Conservation (phyloP, 179 eudicot genomes). For the Drosera spatulata region DNA sequence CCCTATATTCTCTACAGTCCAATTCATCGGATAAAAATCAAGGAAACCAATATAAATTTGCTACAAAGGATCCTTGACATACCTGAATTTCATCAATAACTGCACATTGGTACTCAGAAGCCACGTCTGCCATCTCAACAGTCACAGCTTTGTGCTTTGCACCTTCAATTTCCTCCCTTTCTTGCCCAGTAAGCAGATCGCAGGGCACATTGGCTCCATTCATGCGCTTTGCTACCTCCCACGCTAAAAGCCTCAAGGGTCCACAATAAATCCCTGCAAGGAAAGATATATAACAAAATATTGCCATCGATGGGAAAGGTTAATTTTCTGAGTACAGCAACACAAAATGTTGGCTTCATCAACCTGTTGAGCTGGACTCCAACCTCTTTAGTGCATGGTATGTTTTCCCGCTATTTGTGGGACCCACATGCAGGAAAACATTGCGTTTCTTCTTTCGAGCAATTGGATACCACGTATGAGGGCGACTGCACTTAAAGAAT, state of each 20-base stretch:
- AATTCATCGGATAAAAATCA: too few relatives aligned
- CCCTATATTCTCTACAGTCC: too few relatives aligned
- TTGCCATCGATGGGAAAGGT: too few relatives aligned
- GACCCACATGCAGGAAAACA: slow-evolving; percentile 83
- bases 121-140: slow-evolving; percentile 95
- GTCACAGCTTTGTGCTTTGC: slow-evolving; percentile 86
- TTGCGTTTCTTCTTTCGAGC: slow-evolving; percentile 77
- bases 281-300: slow-evolving; percentile 7
- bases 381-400: slow-evolving; percentile 75
- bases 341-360: slow-evolving; percentile 3
- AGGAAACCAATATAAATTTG: too few relatives aligned
- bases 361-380: slow-evolving; percentile 84
- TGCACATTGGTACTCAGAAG: slow-evolving; percentile 69
- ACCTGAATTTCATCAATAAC: slow-evolving; percentile 97
- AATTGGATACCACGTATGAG: slow-evolving; percentile 91
- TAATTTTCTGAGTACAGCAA: too few relatives aligned
- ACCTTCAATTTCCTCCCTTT: slow-evolving; percentile 78
- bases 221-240: slow-evolving; percentile 94
- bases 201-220: slow-evolving; percentile 85
- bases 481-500: slow-evolving; percentile 35
- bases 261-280: slow-evolving; percentile 86
- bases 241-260: slow-evolving; percentile 88
- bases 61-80: slow-evolving; percentile 4
- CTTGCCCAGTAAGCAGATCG: slow-evolving; percentile 90
- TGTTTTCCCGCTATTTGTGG: slow-evolving; percentile 98